Evolutionary conservation across 2,329 filamentous ascomycete species (phyloP), one percentile per base, ranked within the genome.

Genomic region (Stagonosporopsis vannaccii): DNA sequence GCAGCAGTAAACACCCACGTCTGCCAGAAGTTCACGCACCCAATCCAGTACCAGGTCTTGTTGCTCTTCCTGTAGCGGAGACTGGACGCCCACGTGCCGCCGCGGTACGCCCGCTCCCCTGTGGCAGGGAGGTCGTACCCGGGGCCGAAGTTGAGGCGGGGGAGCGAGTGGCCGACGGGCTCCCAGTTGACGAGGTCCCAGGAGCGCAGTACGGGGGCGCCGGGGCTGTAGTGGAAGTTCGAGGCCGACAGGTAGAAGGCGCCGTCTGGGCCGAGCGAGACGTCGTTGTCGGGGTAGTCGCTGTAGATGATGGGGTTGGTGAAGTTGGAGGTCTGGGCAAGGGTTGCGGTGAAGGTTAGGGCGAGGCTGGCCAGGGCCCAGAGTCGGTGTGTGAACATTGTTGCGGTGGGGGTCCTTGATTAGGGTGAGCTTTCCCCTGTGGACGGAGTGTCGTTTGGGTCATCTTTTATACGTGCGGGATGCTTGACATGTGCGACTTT

Each of bases 1-100:
- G 70, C 62, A 0, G 82, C 77, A 0, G 81, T 84, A 53, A 80
- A 85, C 37, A 86, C 74, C 62, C 82, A 85, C 1, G 82, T 83
- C 9, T 82, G 77, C 82, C 82, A 85, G 72, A 73, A 70, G n/a
- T 50, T 50, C 53, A 82, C 75, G 62, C 83, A 85, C 1, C 83
- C 84, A 11, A 82, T 77, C 83, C 83, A 85, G 71, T 85, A 85
- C 68, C 77, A 86, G 0, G 71, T 63, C 0, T 72, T 68, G 25
- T 76, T 79, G 48, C 76, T 80, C 45, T 75, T 61, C 4, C 81
- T 76, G 64, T 84, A 84, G 7, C 80, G 70, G 59, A 85, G 69
- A 0, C 78, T 78, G 0, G 79, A 83, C 0, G 83, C 83, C 79
- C 79, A 85, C 2, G 78, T 84, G 0, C 83, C 83, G 25, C 76